Evolutionary conservation across 2,329 filamentous ascomycete species (phyloP).

Genomic region (Penicillium sp.): DNA sequence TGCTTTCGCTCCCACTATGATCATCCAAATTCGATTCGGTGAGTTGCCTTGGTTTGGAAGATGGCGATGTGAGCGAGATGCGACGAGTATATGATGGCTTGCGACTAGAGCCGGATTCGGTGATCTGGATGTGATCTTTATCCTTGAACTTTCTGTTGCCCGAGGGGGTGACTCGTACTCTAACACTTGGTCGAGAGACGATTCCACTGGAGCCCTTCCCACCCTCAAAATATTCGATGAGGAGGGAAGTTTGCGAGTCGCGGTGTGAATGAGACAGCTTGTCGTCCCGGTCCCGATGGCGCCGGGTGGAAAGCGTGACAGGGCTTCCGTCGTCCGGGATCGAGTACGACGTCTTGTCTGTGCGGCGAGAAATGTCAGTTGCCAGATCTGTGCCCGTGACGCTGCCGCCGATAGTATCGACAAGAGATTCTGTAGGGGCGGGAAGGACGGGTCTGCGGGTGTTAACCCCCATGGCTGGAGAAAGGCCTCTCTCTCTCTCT

Average conservation of each 20-base stretch:
- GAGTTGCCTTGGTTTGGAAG: constrained; percentile 38
- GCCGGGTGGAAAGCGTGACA: constrained; percentile 78
- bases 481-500: constrained; percentile 5
- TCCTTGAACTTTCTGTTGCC: constrained; percentile 52
- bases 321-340: constrained; percentile 64
- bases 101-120: constrained; percentile 71
- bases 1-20: constrained; percentile 69
- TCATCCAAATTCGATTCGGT: constrained; percentile 54
- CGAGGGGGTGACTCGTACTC: constrained; percentile 77
- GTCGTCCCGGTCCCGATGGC: constrained; percentile 58
- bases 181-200: constrained; percentile 76
- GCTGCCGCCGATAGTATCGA: constrained; percentile 46
- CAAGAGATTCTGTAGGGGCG: constrained; percentile 51
- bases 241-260: constrained; percentile 79
- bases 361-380: constrained; percentile 51
- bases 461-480: constrained; percentile 49
- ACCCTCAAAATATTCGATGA: constrained; percentile 94
- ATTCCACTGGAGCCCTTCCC: constrained; percentile 58
- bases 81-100: constrained; percentile 69
- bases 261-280: constrained; percentile 54
- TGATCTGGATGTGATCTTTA: constrained; percentile 82
- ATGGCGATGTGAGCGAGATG: constrained; percentile 58
- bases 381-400: constrained; percentile 48
- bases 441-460: constrained; percentile 50
- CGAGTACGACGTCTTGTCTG: constrained; percentile 52